A percentile compares a stretch with the other conserved stretches of the same genome.
Conservation (phyloP, 2,329 filamentous ascomycete genomes). For the Talaromyces islandicus region DNA sequence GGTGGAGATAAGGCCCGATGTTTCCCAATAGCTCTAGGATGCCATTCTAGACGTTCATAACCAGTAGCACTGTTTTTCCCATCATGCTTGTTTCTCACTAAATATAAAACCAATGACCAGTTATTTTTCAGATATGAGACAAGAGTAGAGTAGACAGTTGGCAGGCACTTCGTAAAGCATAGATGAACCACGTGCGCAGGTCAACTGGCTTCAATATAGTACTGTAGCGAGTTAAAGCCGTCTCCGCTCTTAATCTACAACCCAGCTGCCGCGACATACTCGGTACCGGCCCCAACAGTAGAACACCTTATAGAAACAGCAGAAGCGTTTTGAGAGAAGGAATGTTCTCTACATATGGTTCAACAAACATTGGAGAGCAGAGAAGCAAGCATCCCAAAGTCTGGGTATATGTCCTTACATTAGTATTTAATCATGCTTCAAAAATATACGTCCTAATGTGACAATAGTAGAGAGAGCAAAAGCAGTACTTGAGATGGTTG, state of each 20-base stretch:
- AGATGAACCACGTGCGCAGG: background rate
- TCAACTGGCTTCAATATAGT: background rate
- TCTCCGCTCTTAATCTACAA: background rate
- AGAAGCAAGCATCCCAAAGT: background rate
- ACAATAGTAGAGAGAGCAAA: background rate
- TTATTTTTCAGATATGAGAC: background rate
- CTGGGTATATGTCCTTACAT: background rate
- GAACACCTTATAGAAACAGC: background rate
- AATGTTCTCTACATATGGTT: background rate
- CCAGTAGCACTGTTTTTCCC: slow-evolving; percentile 24
- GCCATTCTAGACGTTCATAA: slow-evolving; percentile 32
- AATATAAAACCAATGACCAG: background rate
- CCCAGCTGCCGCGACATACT: background rate
- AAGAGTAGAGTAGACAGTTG: background rate
- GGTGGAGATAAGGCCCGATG: slow-evolving; percentile 19
- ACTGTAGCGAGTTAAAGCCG: background rate
- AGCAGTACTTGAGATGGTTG: background rate
- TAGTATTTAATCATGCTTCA: background rate
- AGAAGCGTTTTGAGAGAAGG: too few relatives aligned
- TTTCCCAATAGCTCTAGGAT: slow-evolving; percentile 18
- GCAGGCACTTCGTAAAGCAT: background rate
- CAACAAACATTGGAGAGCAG: background rate
- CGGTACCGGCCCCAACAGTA: background rate
- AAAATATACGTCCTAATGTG: background rate
- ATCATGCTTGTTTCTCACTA: background rate